Evolutionary conservation across 768 basidiomycete species (phyloP), one percentile per base, ranked within the genome.

Genomic region (Lactarius trivialis): DNA sequence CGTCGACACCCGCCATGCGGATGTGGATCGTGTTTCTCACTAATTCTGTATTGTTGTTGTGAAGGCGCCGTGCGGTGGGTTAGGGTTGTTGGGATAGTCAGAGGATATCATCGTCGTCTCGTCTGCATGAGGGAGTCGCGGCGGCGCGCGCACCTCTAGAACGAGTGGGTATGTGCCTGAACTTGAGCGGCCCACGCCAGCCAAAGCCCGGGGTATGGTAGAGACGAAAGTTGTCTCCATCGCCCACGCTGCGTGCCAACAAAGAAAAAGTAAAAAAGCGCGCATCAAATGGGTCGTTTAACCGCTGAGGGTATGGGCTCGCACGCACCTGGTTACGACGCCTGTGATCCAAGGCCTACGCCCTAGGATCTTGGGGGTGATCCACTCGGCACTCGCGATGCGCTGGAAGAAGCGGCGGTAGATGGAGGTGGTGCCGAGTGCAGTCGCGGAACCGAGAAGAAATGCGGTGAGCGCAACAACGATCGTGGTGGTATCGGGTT

Each of bases 1-100:
- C 95, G 71, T 98, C 95, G 5, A 93, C 85, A 0, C 92, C 95
- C 15, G 91, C 91, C 32, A 98, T 83, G 15, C 95, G 85, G 32
- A 98, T 84, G 69, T 91, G 88, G 19, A 98, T 77, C 2, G 95
- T 97, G 67, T 92, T 76, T 64, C 86, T 82, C 70, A 83, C 89
- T 52, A 95, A 77, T 0, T 83, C 93, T 92, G 54, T 26, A 17
- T 54, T 55, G 3, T 49, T 17, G 28, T 30, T 33, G 30, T 30
- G 43, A 32, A 8, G 24, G 28, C 39, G 21, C 14, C 4, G 45
- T 24, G 21, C 11, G 6, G 4, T 5, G 5, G 43, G 9, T 45
- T 24, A 9, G 45, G 21, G 30, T 3, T 30, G 30, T 48, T 48
- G 9, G 24, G 45, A n/a, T n/a, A 4, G 12, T 24, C 4, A 17